Conservation (phyloP, 352 stramenopile genomes). For the Pythium monospermum region DNA sequence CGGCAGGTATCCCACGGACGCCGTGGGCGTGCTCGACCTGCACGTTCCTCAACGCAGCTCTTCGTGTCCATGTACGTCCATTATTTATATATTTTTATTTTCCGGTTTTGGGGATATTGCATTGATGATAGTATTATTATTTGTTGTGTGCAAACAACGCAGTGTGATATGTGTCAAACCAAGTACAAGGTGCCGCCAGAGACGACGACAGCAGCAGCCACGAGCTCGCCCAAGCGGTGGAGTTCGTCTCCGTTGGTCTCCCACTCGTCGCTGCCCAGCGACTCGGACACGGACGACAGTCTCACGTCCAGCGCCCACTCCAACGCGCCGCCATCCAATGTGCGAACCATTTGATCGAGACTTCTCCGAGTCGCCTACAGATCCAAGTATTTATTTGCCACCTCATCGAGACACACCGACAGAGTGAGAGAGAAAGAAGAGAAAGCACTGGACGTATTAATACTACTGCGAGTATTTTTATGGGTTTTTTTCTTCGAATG, state of each 20-base stretch:
- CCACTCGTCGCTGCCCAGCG: background rate
- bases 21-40: slow-evolving; percentile 58
- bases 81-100: background rate
- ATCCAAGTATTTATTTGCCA: no score
- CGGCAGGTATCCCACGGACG: slow-evolving; percentile 34
- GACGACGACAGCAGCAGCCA: background rate
- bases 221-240: background rate
- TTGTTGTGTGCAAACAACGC: background rate
- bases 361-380: no score
- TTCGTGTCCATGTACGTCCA: slow-evolving; percentile 51
- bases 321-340: background rate
- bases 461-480: no score
- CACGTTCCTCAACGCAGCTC: slow-evolving; percentile 57
- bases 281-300: background rate
- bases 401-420: no score
- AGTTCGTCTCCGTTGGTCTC: background rate
- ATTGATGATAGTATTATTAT: no score
- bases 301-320: background rate
- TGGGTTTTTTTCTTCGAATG: no score
- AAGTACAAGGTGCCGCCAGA: slow-evolving; percentile 13
- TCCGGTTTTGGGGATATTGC: no score
- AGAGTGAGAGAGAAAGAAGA: no score
- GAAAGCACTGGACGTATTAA: no score
- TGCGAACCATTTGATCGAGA: slow-evolving; percentile 16
- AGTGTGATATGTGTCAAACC: slow-evolving; percentile 30